These are phyloP conservation scores for Boechera stricta DNA, from an alignment of 345 rosid species.

Conservation along the genomic window DNA sequence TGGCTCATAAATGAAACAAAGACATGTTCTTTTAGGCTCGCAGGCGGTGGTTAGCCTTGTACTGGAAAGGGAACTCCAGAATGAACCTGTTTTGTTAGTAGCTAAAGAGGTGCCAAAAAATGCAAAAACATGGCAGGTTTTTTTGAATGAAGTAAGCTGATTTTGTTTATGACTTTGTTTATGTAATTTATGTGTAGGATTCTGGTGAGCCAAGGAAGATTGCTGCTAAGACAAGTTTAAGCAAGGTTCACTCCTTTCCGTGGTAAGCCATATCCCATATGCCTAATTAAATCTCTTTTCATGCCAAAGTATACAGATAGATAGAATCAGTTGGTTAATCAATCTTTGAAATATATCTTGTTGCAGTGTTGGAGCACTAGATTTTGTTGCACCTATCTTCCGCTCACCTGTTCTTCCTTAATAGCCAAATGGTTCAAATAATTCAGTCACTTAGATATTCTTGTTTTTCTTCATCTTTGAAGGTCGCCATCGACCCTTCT, in stretches of 20 bases:
- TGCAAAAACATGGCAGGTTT: not conserved
- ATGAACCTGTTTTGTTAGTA: slow-evolving; percentile 71
- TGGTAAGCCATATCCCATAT: slow-evolving; percentile 56
- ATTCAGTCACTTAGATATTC: slow-evolving; percentile 59
- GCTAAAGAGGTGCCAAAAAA: slow-evolving; percentile 82
- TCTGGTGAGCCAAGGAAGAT: slow-evolving; percentile 69
- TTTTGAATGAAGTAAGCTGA: not conserved
- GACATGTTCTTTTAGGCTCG: slow-evolving; percentile 57
- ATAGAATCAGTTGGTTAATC: not conserved
- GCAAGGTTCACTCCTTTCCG: slow-evolving; percentile 94
- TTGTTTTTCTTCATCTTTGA: slow-evolving; percentile 87
- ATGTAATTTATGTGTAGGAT: slow-evolving; percentile 58
- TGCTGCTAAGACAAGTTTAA: slow-evolving; percentile 73
- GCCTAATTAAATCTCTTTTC: not conserved
- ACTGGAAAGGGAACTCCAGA: slow-evolving; percentile 71
- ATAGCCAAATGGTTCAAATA: slow-evolving; percentile 5
- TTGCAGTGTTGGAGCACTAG: slow-evolving; percentile 98
- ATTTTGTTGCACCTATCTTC: slow-evolving; percentile 83
- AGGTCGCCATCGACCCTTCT: slow-evolving; percentile 98
- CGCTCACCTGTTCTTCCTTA: slow-evolving; percentile 62
- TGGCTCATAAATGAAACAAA: not conserved
- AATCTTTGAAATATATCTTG: slow-evolving; percentile 14
- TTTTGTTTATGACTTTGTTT: not conserved
- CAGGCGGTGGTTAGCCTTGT: slow-evolving; percentile 88
- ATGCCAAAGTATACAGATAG: not conserved